Conservation (phyloP, 1,139 yeast genomes). For the Blastobotrys serpentis region DNA sequence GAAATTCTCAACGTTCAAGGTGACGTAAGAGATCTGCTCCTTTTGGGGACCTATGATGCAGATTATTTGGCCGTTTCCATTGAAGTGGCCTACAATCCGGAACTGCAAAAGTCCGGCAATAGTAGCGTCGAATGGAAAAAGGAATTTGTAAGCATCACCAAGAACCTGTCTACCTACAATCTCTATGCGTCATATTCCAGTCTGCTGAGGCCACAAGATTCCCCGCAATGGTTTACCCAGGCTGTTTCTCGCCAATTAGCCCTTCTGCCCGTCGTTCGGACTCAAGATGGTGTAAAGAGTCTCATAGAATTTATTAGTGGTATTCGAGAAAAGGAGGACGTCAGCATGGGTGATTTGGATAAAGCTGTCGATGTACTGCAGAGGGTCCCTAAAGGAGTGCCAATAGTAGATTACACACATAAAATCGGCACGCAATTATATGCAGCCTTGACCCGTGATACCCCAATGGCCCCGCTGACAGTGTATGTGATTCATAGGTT, state of each 20-base stretch:
- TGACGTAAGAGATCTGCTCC: conserved; percentile 43
- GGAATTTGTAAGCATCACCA: conserved; percentile 21
- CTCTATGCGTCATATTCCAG: conserved; percentile 33
- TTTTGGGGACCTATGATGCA: conserved; percentile 50
- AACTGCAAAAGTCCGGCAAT: conserved; percentile 16
- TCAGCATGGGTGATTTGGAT: conserved; percentile 60
- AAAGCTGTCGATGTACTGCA: conserved; percentile 62
- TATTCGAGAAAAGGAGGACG: conserved; percentile 66
- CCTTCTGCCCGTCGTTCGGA: conserved; percentile 53
- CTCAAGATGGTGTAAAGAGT: conserved; percentile 65
- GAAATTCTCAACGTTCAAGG: conserved; percentile 66
- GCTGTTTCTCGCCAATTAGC: conserved; percentile 49
- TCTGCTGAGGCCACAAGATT: conserved; percentile 28
- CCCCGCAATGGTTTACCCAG: conserved; percentile 35
- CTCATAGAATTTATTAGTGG: conserved; percentile 78
- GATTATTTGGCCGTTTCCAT: conserved; percentile 62
- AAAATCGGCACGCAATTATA: conserved; percentile 60
- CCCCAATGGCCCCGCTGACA: conserved; percentile 50
- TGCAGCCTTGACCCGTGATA: conserved; percentile 43
- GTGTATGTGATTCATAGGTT: conserved; percentile 55
- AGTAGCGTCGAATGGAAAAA: background rate
- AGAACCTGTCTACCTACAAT: conserved; percentile 36
- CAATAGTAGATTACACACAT: conserved; percentile 51
- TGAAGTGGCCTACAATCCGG: conserved; percentile 51
- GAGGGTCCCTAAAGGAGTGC: conserved; percentile 55